Evolutionary conservation across 2,329 filamentous ascomycete species (phyloP), one percentile per base, ranked within the genome.

Genomic region (Pseudopyrenochaeta lycopersici): DNA sequence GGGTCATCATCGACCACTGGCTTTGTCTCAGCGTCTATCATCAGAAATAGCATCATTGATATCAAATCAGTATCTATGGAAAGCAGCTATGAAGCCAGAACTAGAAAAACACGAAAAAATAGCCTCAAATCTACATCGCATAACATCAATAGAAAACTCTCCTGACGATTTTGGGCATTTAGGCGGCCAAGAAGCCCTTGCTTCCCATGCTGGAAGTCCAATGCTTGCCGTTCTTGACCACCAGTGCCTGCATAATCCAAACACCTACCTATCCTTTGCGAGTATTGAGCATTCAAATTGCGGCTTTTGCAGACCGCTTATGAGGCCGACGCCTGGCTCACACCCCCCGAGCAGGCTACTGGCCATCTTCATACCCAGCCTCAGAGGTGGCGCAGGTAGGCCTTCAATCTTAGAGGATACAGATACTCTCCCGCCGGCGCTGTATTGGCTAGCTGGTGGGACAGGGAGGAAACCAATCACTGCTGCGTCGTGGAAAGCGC

Each of bases 401-500:
- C 27, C 49, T 23, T 45, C 36, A 7, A 32, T 21, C 2, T 17
- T 55, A 7, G 15, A 27, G 21, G 52, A 60, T 21, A n/a, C 46
- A 2, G 52, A 63, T 4, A 46, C 39, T 1, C 32, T 71, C 2
- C 67, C 66, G 3, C 33, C 52, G 14, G 55, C 32, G 0, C 43
- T 73, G 0, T 68, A 56, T 32, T 71, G 58, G 49, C 61, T 74
- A 1, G 68, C 68, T 2, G 71, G 71, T 7, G 66, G 64, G 0
- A 61, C 38, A 2, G 61, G 59, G 0, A 46, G 48, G 21, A 20
- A 18, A 7, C 44, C 63, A 1, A 46, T 66, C 0, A 63, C 59
- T 1, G 49, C 54, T 7, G 32, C 14, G 4, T 33, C 45, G n/a
- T 73, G 68, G 70, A 67, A 63, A n/a, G 51, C 32, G 11, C 54